Evolutionary conservation across 805 yeast species (phyloP), one percentile per base, ranked within the genome.

Genomic region (Maudiozyma pseudohumilis): DNA sequence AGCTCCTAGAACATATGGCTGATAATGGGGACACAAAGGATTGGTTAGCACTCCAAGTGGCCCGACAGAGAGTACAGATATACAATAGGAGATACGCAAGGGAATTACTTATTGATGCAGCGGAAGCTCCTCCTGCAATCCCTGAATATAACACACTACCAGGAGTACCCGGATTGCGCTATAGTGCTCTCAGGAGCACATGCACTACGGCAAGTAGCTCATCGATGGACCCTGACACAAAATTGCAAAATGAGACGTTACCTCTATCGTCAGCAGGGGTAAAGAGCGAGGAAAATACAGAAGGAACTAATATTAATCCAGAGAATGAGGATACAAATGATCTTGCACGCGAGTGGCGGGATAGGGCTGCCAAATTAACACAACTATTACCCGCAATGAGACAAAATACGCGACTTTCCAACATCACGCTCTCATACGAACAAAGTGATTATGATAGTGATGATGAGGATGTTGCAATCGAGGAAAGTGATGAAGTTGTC

Each of bases 331-430:
- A n/a, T n/a, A n/a, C n/a, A n/a, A n/a, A n/a, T n/a, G n/a, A n/a
- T n/a, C n/a, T n/a, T n/a, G n/a, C n/a, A n/a, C n/a, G n/a, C n/a
- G n/a, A n/a, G n/a, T n/a, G n/a, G n/a, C n/a, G n/a, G 16, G 11
- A 25, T n/a, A 18, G 29, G n/a, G 40, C 28, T 11, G 35, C 49
- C 59, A 13, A 43, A 47, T 41, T 69, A 67, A 68, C 55, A 57
- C 38, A 62, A 56, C 47, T 66, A 61, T 42, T 60, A 59, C 59
- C 65, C 42, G 35, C 61, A 46, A 44, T 60, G 61, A 43, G 63
- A 51, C 51, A 47, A 41, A 51, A 57, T 44, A 49, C 49, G 32
- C 46, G 50, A 38, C 34, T 58, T 26, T 60, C 57, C 16, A 60
- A 55, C 29, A 48, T 53, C 10, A 32, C 45, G 13, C 48, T 55